A percentile compares a stretch with the other conserved stretches of the same genome.
Conservation (phyloP, 441 rosid genomes). For the Pelargonium australe region DNA sequence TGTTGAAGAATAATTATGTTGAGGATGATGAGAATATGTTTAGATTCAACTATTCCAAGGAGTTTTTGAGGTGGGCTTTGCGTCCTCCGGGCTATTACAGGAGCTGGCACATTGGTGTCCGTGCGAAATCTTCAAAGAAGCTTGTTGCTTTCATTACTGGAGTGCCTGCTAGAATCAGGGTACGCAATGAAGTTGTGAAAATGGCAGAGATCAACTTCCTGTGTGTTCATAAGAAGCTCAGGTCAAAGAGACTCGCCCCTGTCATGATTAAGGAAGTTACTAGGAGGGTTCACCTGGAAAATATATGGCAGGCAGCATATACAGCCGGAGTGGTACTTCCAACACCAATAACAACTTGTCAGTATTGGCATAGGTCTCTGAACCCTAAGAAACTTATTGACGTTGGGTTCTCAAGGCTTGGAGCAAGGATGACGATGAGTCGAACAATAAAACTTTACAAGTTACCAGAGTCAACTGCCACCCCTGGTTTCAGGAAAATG, state of each 20-base stretch:
- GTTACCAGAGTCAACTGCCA: conserved; percentile 59
- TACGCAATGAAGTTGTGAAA: conserved; percentile 59
- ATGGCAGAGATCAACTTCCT: conserved; percentile 96
- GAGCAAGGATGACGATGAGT: conserved; percentile 94
- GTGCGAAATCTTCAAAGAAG: conserved; percentile 68
- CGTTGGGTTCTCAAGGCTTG: conserved; percentile 92
- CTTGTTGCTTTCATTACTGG: conserved; percentile 93
- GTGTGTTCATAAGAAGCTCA: conserved; percentile 92
- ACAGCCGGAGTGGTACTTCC: conserved; percentile 94
- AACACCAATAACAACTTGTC: conserved; percentile 81
- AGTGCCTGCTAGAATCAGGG: conserved; percentile 81
- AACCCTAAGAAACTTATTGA: conserved; percentile 95
- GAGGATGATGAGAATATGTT: conserved; percentile 93
- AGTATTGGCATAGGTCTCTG: conserved; percentile 94
- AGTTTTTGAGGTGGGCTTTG: conserved; percentile 85
- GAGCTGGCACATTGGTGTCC: conserved; percentile 93
- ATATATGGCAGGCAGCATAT: conserved; percentile 93
- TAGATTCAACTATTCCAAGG: conserved; percentile 89
- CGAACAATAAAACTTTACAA: conserved; percentile 81
- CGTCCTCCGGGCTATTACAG: conserved; percentile 72
- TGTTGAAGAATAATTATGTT: conserved; percentile 54
- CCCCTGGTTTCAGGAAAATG: conserved; percentile 93
- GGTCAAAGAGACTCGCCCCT: conserved; percentile 89
- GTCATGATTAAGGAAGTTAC: conserved; percentile 97
- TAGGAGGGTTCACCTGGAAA: conserved; percentile 85